Conservation (phyloP, 2,329 filamentous ascomycete genomes). For the Fulvia fulva region DNA sequence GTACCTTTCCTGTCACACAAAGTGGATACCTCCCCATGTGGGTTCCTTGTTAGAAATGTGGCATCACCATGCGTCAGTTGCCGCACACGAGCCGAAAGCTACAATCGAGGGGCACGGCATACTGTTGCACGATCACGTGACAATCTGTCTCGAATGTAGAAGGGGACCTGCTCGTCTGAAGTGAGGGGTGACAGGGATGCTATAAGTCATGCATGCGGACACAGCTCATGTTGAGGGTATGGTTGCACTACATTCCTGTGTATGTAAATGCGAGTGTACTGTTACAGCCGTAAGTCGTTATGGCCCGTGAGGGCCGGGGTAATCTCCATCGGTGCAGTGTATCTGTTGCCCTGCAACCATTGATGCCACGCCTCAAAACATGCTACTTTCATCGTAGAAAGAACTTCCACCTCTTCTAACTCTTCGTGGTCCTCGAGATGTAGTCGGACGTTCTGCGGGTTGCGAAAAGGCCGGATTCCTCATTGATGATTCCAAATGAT, state of each 20-base stretch:
- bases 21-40: not conserved
- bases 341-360: not conserved
- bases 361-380: not conserved
- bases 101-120: no score
- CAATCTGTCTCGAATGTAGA: not conserved
- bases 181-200: not conserved
- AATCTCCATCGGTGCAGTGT: not conserved
- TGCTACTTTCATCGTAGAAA: not conserved
- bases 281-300: not conserved
- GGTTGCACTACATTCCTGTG: no score
- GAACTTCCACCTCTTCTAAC: not conserved
- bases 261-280: no score
- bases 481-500: not conserved
- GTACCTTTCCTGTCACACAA: not conserved
- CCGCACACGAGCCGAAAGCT: not conserved
- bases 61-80: not conserved
- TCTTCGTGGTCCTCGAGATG: not conserved
- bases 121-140: no score
- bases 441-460: not conserved
- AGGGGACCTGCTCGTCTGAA: not conserved
- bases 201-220: no score
- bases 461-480: not conserved
- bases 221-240: no score
- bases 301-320: not conserved
- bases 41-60: not conserved